A percentile compares a stretch with the other conserved stretches of the same genome.
Evolutionary conservation across 164 flowering plant species (phyloP).

Genomic region (Warburgia ugandensis): DNA sequence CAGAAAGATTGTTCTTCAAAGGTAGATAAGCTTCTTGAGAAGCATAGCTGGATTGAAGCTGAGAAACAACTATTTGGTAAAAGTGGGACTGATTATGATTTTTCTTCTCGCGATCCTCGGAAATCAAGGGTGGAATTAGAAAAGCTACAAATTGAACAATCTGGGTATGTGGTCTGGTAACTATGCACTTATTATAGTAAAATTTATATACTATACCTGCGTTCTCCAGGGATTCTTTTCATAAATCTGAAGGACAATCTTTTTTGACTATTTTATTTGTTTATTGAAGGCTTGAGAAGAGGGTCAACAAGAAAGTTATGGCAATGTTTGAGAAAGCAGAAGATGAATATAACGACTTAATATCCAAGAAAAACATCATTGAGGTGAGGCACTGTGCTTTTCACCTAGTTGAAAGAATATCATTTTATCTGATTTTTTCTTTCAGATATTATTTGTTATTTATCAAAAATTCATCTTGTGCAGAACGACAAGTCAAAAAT

Average conservation of each 20-base stretch:
- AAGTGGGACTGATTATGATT: slow-evolving; percentile 92
- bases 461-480: slow-evolving; percentile 3
- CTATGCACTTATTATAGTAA: background rate
- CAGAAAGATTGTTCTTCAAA: slow-evolving; percentile 81
- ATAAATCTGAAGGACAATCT: too few species aligned
- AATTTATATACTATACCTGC: too few species aligned
- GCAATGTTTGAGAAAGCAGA: slow-evolving; percentile 99
- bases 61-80: slow-evolving; percentile 91
- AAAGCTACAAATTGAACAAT: slow-evolving; percentile 76
- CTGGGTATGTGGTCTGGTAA: slow-evolving; percentile 38
- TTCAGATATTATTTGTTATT: background rate
- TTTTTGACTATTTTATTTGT: slow-evolving; percentile 1
- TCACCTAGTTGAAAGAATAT: background rate
- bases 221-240: background rate
- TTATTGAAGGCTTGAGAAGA: slow-evolving; percentile 75
- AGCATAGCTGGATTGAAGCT: slow-evolving; percentile 87
- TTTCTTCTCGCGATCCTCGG: slow-evolving; percentile 62
- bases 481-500: slow-evolving; percentile 97
- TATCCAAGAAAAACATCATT: slow-evolving; percentile 86
- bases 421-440: background rate
- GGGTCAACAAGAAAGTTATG: slow-evolving; percentile 98
- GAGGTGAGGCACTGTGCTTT: slow-evolving; percentile 48
- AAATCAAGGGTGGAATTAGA: slow-evolving; percentile 73
- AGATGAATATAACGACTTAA: slow-evolving; percentile 85
- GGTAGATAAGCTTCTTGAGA: slow-evolving; percentile 83